A percentile compares a stretch with the other conserved stretches of the same genome.
phyloP scores from a whole-genome alignment of 2,329 filamentous ascomycete species.

The Ampelomyces quisqualis region DNA sequence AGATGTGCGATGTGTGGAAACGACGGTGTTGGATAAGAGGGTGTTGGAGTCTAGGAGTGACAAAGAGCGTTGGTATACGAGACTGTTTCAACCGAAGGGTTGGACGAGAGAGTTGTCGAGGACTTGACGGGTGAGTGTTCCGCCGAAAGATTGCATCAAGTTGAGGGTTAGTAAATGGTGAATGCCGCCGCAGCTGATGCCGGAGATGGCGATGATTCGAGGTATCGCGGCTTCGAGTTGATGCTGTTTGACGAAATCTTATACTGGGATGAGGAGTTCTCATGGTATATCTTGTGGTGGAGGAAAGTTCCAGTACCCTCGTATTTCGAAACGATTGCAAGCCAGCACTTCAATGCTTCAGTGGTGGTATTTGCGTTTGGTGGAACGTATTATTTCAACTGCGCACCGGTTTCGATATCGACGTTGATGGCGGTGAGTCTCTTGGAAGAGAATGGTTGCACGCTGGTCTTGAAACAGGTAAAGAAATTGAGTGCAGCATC shows the following conservation, averaged over 20 bases:
- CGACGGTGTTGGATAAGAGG: conserved; percentile 12
- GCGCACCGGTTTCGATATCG: conserved; percentile 36
- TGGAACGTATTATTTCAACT: conserved; percentile 16
- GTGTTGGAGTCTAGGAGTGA: conserved; percentile 15
- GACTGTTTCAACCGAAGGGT: conserved; percentile 20
- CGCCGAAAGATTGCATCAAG: conserved; percentile 23
- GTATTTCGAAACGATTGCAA: conserved; percentile 19
- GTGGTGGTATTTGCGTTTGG: conserved; percentile 16
- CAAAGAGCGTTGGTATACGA: conserved; percentile 26
- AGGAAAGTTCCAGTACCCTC: conserved; percentile 27
- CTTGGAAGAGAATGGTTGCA: conserved; percentile 3
- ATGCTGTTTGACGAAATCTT: conserved; percentile 52
- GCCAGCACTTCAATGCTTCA: conserved; percentile 21
- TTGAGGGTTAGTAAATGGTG: conserved; percentile 17
- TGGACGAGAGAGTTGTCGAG: conserved; percentile 9
- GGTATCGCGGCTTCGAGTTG: conserved; percentile 19
- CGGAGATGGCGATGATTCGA: conserved; percentile 20
- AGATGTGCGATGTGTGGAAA: conserved; percentile 3
- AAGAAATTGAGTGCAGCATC: conserved; percentile 49
- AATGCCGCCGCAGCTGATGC: conserved; percentile 22
- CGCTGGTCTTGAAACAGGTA: conserved; percentile 45
- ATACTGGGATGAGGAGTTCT: conserved; percentile 53
- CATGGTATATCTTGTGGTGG: conserved; percentile 46
- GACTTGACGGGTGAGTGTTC: conserved; percentile 14
- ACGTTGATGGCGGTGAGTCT: conserved; percentile 23